Conservation (phyloP, 2,329 filamentous ascomycete species). For the Pseudogymnoascus sp. region DNA sequence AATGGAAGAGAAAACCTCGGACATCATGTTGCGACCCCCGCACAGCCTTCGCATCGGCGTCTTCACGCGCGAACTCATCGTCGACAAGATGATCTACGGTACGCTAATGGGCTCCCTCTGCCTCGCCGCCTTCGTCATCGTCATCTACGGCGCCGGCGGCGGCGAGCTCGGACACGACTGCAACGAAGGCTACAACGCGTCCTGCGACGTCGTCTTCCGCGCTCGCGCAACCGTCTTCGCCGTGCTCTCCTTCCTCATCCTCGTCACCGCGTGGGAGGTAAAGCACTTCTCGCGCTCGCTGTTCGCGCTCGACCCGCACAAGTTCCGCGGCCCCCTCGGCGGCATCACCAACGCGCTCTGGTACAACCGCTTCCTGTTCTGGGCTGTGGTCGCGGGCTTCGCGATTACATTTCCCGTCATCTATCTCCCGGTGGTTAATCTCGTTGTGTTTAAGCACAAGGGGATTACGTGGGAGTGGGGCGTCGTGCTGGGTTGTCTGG, state of each 20-base stretch:
- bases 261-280: constrained; percentile 66
- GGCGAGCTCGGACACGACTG: constrained; percentile 47
- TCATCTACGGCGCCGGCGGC: constrained; percentile 46
- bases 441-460: constrained; percentile 58
- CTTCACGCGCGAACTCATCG: constrained; percentile 55
- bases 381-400: constrained; percentile 52
- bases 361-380: constrained; percentile 60
- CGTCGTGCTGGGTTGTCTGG: constrained; percentile 50
- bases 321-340: constrained; percentile 38
- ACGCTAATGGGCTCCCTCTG: constrained; percentile 54
- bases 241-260: constrained; percentile 56
- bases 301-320: constrained; percentile 55
- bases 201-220: constrained; percentile 51
- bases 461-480: constrained; percentile 66
- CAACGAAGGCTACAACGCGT: constrained; percentile 43
- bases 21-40: constrained; percentile 59
- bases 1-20: constrained; percentile 58
- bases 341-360: constrained; percentile 52
- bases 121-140: constrained; percentile 50
- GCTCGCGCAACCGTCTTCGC: constrained; percentile 63
- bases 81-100: constrained; percentile 60
- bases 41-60: constrained; percentile 51
- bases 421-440: constrained; percentile 61
- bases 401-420: constrained; percentile 52
- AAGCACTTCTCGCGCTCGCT: constrained; percentile 62